Conservation (phyloP, 2,329 filamentous ascomycete species). For the Epichloe gansuensis region DNA sequence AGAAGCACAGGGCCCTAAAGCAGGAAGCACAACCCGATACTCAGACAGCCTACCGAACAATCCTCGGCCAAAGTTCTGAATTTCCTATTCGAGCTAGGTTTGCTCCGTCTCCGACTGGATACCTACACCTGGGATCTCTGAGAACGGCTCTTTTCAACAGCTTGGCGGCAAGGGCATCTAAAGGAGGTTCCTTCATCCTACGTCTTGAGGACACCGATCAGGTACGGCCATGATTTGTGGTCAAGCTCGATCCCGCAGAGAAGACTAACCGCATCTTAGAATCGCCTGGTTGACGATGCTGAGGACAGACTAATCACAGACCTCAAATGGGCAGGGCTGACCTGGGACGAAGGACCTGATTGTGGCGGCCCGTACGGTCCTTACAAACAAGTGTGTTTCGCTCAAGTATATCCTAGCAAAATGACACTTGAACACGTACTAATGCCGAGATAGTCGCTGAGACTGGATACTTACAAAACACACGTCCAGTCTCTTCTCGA, state of each 20-base stretch:
- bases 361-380: conserved; percentile 72
- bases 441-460: conserved; percentile 51
- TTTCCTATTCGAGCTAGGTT: conserved; percentile 52
- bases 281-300: conserved; percentile 68
- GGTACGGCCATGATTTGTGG: conserved; percentile 37
- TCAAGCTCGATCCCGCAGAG: background rate
- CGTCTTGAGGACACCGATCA: conserved; percentile 94
- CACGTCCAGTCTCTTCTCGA: conserved; percentile 60
- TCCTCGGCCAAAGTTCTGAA: conserved; percentile 41
- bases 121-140: conserved; percentile 82
- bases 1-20: conserved; percentile 12
- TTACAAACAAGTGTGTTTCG: conserved; percentile 58
- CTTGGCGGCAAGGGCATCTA: conserved; percentile 70
- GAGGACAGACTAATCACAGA: conserved; percentile 69
- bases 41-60: conserved; percentile 12
- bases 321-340: conserved; percentile 74
- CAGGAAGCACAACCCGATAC: conserved; percentile 6
- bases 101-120: conserved; percentile 89
- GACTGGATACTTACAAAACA: conserved; percentile 58
- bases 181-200: conserved; percentile 74
- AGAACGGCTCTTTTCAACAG: conserved; percentile 95
- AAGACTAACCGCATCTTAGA: conserved; percentile 34
- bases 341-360: conserved; percentile 91
- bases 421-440: background rate
- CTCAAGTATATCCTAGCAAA: background rate